Evolutionary conservation across 2,329 filamentous ascomycete genomes (phyloP), one percentile per base, ranked within the genome.

Genomic region (Dothideomycetidae sp.): DNA sequence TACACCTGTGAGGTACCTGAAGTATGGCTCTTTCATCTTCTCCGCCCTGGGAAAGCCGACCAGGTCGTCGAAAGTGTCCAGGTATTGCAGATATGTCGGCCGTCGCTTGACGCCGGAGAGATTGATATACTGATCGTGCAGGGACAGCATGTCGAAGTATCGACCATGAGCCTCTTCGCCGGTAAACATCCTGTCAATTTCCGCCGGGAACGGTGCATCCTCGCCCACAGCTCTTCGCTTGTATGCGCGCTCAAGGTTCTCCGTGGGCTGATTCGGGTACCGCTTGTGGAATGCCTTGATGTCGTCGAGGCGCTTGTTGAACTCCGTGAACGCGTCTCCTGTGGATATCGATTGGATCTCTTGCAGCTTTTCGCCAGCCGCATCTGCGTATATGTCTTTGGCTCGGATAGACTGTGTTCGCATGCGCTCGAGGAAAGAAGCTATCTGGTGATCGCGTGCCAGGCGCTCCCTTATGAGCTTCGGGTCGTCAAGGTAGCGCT

Each of bases 211-310:
- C 1, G 68, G 63, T 32, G 46, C 48, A 34, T 75, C 72, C 46
- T 79, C 77, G 30, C 75, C 75, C 10, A 68, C 70, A 29, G 69
- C 64, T 41, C 70, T 73, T 53, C 75, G 70, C 57, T 85, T 84
- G 65, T 98, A 98, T 23, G 86, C 81, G 48, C 79, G 75, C 62
- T 98, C 92, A 10, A 93, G 75, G 50, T 96, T 94, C 59, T 98
- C 90, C 33, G 93, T 82, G 18, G 82, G 84, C 55, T 94, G 84
- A 60, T 93, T 92, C 1, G 88, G 88, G 53, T 98, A 94, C 49
- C 80, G 75, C 42, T 78, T 73, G 58, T 98, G 86, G 55, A 93
- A 92, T 33, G 81, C 76, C 52, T 85, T 90, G 51, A 93, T 80
- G 16, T 78, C 73, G 40, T 73, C 67, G 11, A 93, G 64, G 52